A percentile compares a stretch with the other conserved stretches of the same genome.
Evolutionary conservation across 2,329 filamentous ascomycete genomes (phyloP).

Genomic region (Aspergillus niger): DNA sequence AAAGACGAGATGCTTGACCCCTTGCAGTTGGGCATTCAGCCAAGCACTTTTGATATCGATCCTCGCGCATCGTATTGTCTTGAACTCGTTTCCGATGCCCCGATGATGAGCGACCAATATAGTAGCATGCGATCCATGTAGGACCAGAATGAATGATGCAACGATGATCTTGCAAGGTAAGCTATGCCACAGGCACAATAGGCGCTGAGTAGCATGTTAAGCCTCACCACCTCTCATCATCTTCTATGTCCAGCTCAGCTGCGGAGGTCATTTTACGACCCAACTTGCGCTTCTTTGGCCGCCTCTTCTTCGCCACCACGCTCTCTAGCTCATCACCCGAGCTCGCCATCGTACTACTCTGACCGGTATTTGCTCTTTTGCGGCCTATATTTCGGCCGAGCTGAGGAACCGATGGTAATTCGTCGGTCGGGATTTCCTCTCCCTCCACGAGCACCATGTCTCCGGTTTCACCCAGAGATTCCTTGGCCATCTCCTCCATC

Average conservation of each 20-base stretch:
- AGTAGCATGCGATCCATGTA: no score
- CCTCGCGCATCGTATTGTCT: background rate
- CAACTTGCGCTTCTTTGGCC: conserved; percentile 31
- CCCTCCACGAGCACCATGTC: conserved; percentile 60
- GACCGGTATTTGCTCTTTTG: conserved; percentile 24
- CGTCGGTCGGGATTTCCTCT: conserved; percentile 32
- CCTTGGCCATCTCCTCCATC: conserved; percentile 58
- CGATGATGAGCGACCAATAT: no score
- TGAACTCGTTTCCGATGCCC: background rate
- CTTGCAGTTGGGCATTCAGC: background rate
- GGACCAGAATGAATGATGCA: background rate
- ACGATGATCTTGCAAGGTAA: background rate
- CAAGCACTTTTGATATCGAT: background rate
- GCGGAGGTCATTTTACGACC: conserved; percentile 19
- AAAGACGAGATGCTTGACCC: background rate
- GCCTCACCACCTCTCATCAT: conserved; percentile 17
- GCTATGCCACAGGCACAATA: background rate
- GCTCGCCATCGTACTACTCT: conserved; percentile 23
- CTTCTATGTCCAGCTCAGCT: conserved; percentile 27
- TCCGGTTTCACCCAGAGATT: conserved; percentile 58
- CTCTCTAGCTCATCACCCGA: conserved; percentile 28
- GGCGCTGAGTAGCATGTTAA: background rate
- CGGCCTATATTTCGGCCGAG: conserved; percentile 13
- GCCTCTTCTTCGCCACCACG: conserved; percentile 22
- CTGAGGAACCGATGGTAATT: conserved; percentile 17